Percentiles rank a stretch among this genome's conserved stretches.
Evolutionary conservation across 306 rosid species (phyloP).

Genomic region (Echinosophora koreensis): DNA sequence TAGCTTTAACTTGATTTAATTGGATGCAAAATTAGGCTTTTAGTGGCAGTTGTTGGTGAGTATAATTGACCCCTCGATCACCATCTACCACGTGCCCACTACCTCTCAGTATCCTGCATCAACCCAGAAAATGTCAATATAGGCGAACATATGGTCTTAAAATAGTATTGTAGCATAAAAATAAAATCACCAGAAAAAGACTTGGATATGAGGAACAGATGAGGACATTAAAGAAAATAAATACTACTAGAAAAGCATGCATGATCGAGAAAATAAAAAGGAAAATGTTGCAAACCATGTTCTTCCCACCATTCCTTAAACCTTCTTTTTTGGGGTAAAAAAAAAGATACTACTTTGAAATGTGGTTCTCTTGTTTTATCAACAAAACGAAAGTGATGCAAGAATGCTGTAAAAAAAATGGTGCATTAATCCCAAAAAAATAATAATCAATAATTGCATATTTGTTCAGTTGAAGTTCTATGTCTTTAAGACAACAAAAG

Average conservation of each 20-base stretch:
- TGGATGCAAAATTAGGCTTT: conserved; percentile 35
- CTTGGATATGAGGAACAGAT: neutral
- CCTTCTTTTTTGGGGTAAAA: neutral
- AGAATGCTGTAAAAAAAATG: neutral
- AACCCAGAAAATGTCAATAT: neutral
- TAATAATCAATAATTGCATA: neutral
- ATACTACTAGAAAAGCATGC: neutral
- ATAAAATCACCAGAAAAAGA: neutral
- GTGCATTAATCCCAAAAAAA: too few species aligned
- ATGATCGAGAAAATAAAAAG: neutral
- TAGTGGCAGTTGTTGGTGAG: conserved; percentile 59
- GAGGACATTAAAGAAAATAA: neutral
- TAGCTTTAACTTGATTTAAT: conserved; percentile 20
- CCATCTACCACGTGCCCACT: conserved; percentile 82
- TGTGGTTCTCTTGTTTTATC: neutral
- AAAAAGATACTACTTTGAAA: too few species aligned
- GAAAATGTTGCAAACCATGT: neutral
- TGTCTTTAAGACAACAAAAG: neutral
- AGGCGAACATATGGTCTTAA: neutral
- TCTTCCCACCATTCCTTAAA: neutral
- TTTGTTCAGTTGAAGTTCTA: conserved; percentile 19
- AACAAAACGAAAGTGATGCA: neutral
- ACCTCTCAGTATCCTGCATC: conserved; percentile 88
- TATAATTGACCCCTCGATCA: conserved; percentile 66
- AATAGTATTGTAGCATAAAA: neutral